A percentile compares a stretch with the other conserved stretches of the same genome.
These are phyloP conservation scores for Larix kaempferi DNA, from an alignment of 75 land plant genomes.

Conservation along the genomic window DNA sequence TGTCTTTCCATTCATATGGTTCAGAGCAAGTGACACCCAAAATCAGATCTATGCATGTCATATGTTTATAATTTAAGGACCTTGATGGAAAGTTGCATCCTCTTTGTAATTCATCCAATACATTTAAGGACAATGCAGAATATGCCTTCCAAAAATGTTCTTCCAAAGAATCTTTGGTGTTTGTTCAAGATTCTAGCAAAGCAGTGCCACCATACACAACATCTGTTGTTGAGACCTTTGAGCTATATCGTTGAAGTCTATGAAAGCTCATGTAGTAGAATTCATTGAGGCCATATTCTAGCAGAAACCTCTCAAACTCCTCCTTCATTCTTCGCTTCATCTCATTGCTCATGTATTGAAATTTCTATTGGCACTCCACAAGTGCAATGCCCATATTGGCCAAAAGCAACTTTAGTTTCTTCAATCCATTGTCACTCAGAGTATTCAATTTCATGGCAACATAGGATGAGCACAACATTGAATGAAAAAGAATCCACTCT, in stretches of 20 bases:
- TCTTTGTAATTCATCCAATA: constrained; percentile 45
- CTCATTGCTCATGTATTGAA: constrained; percentile 84
- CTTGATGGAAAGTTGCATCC: constrained; percentile 90
- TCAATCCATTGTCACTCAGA: constrained; percentile 90
- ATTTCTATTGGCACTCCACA: constrained; percentile 88
- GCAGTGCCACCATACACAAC: constrained; percentile 93
- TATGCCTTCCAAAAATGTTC: constrained; percentile 68
- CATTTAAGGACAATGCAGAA: constrained; percentile 64
- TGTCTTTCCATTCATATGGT: constrained; percentile 82
- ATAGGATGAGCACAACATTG: constrained; percentile 87
- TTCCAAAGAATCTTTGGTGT: constrained; percentile 43
- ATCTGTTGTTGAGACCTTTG: constrained; percentile 90
- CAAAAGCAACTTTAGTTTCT: constrained; percentile 77
- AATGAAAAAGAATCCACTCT: constrained; percentile 94
- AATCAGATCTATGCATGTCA: constrained; percentile 81
- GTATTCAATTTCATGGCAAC: constrained; percentile 92
- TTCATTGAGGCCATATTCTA: constrained; percentile 76
- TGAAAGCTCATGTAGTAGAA: constrained; percentile 84
- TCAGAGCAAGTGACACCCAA: constrained; percentile 63
- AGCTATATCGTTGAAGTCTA: constrained; percentile 69
- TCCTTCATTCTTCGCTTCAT: constrained; percentile 60
- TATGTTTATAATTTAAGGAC: constrained; percentile 22
- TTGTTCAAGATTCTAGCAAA: constrained; percentile 67
- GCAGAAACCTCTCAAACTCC: constrained; percentile 65
- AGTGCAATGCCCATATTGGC: constrained; percentile 92